These are phyloP conservation scores for Xerocomellus amylosporus DNA, from an alignment of 768 basidiomycete species.

Conservation along the genomic window DNA sequence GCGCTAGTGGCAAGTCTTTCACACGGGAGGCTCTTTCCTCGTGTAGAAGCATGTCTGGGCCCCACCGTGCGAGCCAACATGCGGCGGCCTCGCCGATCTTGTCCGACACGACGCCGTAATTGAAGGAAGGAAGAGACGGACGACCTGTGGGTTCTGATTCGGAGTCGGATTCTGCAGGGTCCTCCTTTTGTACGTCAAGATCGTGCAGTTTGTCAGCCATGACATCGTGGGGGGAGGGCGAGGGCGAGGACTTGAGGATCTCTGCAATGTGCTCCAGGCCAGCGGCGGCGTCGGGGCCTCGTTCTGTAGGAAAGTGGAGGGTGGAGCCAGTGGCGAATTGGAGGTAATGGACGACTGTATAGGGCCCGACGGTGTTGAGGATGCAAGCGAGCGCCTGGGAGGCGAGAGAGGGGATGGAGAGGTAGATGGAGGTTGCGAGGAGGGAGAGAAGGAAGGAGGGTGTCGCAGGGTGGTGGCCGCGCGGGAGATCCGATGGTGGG, in stretches of 20 bases:
- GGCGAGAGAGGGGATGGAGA: slow-evolving; percentile 75
- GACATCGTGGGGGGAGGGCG: slow-evolving; percentile 16
- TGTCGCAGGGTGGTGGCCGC: slow-evolving; percentile 66
- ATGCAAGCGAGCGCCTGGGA: slow-evolving; percentile 73
- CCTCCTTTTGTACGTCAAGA: slow-evolving; percentile 37
- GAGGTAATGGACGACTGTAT: slow-evolving; percentile 73
- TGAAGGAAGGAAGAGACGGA: slow-evolving; percentile 43
- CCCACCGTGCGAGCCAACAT: slow-evolving; percentile 90
- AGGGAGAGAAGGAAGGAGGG: slow-evolving; percentile 83
- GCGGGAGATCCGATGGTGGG: slow-evolving; percentile 35
- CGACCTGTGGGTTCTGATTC: slow-evolving; percentile 25
- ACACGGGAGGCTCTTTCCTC: slow-evolving; percentile 44
- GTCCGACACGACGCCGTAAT: slow-evolving; percentile 86
- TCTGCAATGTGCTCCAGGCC: slow-evolving; percentile 69
- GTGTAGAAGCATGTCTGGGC: slow-evolving; percentile 65
- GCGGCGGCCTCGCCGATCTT: slow-evolving; percentile 89
- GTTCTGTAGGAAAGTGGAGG: slow-evolving; percentile 41
- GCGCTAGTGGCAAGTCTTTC: slow-evolving; percentile 17
- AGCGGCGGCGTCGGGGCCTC: slow-evolving; percentile 59
- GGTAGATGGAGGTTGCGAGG: slow-evolving; percentile 82
- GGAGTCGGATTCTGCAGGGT: slow-evolving; percentile 34
- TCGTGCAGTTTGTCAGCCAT: slow-evolving; percentile 32
- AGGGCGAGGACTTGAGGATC: slow-evolving; percentile 37
- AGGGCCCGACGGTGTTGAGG: slow-evolving; percentile 72
- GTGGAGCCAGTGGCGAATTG: slow-evolving; percentile 76